Evolutionary conservation across 257 asterid genomes (phyloP).

Genomic region (Solanum paucissectum): DNA sequence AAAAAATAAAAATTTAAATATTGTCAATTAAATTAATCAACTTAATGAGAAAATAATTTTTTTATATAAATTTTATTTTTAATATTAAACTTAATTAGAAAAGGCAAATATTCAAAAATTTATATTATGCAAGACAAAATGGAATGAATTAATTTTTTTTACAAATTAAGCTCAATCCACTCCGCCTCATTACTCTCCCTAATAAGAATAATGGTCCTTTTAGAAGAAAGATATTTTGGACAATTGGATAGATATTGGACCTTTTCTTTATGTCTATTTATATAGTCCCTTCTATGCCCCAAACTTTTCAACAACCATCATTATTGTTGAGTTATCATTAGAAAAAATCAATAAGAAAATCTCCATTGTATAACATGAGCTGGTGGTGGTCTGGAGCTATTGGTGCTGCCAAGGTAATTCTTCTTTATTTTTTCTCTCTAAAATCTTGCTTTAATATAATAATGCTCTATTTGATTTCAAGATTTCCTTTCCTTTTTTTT

Average conservation of each 20-base stretch:
- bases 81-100: too few species aligned
- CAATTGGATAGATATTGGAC: neutral
- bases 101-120: too few species aligned
- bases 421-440: neutral
- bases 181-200: too few species aligned
- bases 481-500: neutral
- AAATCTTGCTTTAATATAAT: neutral
- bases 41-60: too few species aligned
- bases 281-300: neutral
- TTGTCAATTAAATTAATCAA: too few species aligned
- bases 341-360: neutral
- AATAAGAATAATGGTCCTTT: neutral
- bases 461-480: neutral
- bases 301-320: neutral
- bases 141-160: too few species aligned
- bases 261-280: neutral
- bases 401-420: slow-evolving; percentile 58
- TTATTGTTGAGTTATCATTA: neutral
- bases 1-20: too few species aligned
- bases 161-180: too few species aligned
- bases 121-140: too few species aligned
- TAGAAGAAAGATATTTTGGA: neutral
- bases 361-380: slow-evolving; percentile 30
- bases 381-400: slow-evolving; percentile 96
- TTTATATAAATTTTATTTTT: too few species aligned